Evolutionary conservation across 306 rosid species (phyloP), one percentile per base, ranked within the genome.

Genomic region (Lathyrus sativus): DNA sequence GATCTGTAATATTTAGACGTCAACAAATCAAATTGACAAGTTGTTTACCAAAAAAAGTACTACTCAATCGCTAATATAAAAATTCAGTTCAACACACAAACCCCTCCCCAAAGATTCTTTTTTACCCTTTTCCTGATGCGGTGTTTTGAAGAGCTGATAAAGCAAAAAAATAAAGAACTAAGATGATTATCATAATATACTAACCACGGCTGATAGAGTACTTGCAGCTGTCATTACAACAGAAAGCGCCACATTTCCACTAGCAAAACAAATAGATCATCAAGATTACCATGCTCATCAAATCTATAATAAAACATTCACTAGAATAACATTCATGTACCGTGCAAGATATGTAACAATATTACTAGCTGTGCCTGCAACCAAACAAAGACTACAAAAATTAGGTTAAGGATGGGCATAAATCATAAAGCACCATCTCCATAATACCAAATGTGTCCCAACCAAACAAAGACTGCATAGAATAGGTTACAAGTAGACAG

Each of bases 281-380:
- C 76, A 78, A 78, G 67, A 83, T 74, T 39, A 9, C 43, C 55
- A 12, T 24, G 55, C 54, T 41, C 74, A 19, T 62, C 35, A 37
- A 6, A 59, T 46, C 39, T 37, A 39, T 46, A 46, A 49, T 43
- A 77, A 39, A 62, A 15, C n/a, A 73, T 24, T 41, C 14, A 62
- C 50, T 18, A 39, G 48, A 74, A 54, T 12, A 64, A 61, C 33
- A 78, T 7, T 62, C 45, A 63, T 18, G 58, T 87, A 92, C 98
- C 96, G 86, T 72, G 96, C 95, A 75, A 91, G 90, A 71, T 89
- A 91, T 4, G 98, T 89, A 13, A 91, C 88, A 53, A 91, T 82
- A 67, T 91, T 91, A 70, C 98, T 91, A 38, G 98, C 95, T 2
- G 98, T 91, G 76, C 98, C 96, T 91, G 92, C 84, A 85, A 81